A percentile compares a stretch with the other conserved stretches of the same genome.
phyloP scores from a whole-genome alignment of 192 early-diverging fungal species.

The Gryganskiella cystojenkinii region DNA sequence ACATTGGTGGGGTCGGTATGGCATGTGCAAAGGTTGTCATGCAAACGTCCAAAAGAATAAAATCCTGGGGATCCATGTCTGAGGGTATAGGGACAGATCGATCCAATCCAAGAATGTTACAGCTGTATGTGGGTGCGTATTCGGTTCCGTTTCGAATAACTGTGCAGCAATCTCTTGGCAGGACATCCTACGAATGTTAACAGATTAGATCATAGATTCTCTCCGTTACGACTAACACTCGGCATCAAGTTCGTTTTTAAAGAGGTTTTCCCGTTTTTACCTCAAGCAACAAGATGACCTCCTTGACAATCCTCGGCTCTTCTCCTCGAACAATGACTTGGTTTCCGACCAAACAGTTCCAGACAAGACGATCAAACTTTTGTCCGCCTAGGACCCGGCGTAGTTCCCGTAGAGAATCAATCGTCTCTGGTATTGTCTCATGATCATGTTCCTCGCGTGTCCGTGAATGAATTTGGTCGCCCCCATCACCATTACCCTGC shows the following conservation, averaged over 20 bases:
- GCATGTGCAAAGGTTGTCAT: constrained; percentile 5
- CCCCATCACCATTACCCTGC: too few relatives aligned
- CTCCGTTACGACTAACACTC: too few relatives aligned
- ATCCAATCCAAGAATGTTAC: constrained; percentile 46
- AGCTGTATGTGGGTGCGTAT: constrained; percentile 42
- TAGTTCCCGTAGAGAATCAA: constrained; percentile 38
- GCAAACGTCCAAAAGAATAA: constrained; percentile 44
- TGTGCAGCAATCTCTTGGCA: constrained; percentile 44
- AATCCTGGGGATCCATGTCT: constrained; percentile 41
- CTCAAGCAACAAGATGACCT: constrained; percentile 30
- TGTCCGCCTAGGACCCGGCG: constrained; percentile 21
- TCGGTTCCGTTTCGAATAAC: constrained; percentile 19
- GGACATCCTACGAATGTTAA: constrained; percentile 29
- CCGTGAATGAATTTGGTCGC: too few relatives aligned
- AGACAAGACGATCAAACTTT: constrained; percentile 35
- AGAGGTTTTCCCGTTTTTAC: too few relatives aligned
- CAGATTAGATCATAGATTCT: too few relatives aligned
- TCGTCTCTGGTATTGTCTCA: neutral
- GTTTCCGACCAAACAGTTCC: constrained; percentile 43
- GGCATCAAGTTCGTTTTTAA: too few relatives aligned
- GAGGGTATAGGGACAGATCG: constrained; percentile 41
- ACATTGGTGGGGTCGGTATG: constrained; percentile 22
- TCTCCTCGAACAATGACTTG: constrained; percentile 46
- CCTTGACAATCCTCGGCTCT: constrained; percentile 23
- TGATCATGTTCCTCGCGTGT: neutral